Percentiles rank a stretch among this genome's conserved stretches.
These are phyloP conservation scores for Aspergillus fumigatus DNA, from an alignment of 2,329 filamentous ascomycete species.

Conservation along the genomic window DNA sequence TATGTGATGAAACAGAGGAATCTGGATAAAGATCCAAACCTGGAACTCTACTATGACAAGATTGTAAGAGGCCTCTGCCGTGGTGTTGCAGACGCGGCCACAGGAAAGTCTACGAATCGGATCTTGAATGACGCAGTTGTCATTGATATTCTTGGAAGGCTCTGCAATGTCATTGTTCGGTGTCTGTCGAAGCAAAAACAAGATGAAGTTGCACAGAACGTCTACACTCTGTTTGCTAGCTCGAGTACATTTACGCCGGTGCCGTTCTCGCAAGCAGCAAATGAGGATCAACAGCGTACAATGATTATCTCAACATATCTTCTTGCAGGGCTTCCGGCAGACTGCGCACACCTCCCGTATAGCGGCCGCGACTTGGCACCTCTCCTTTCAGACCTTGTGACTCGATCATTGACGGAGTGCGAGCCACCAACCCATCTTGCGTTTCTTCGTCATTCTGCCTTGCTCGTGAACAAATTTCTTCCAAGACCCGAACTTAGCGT, in stretches of 20 bases:
- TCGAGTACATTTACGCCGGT: constrained; percentile 31
- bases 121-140: constrained; percentile 49
- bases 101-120: constrained; percentile 29
- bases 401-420: constrained; percentile 26
- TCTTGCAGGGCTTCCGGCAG: constrained; percentile 48
- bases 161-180: constrained; percentile 57
- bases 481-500: constrained; percentile 28
- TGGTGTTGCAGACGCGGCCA: constrained; percentile 35
- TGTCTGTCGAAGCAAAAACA: constrained; percentile 51
- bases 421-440: constrained; percentile 37
- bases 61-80: constrained; percentile 45
- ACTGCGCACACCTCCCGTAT: constrained; percentile 28
- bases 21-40: constrained; percentile 38
- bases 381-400: constrained; percentile 34
- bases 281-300: constrained; percentile 37
- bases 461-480: constrained; percentile 41
- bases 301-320: constrained; percentile 56
- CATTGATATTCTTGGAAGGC: constrained; percentile 57
- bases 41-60: constrained; percentile 47
- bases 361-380: constrained; percentile 27
- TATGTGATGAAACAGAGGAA: constrained; percentile 56
- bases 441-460: constrained; percentile 39
- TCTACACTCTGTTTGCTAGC: constrained; percentile 51
- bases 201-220: constrained; percentile 47
- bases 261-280: constrained; percentile 28